Percentiles rank a stretch among this genome's conserved stretches.
These are phyloP conservation scores for Penicillium pulvis DNA, from an alignment of 495 filamentous ascomycete species.

Conservation along the genomic window DNA sequence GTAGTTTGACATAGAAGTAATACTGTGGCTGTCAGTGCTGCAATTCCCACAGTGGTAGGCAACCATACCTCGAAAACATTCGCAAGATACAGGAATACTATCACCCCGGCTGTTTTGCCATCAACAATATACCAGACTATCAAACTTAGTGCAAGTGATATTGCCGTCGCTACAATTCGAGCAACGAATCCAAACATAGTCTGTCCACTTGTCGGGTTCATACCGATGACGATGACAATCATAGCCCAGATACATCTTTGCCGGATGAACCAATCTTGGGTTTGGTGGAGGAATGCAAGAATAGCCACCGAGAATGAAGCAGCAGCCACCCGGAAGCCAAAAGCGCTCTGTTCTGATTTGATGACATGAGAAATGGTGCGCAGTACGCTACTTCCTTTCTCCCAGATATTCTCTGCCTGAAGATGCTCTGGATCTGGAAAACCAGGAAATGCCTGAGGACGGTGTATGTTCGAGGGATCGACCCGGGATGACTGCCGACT, in stretches of 20 bases:
- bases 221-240: slow-evolving; percentile 72
- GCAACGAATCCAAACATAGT: slow-evolving; percentile 69
- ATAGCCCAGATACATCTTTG: slow-evolving; percentile 77
- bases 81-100: slow-evolving; percentile 69
- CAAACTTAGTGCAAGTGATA: slow-evolving; percentile 61
- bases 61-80: slow-evolving; percentile 57
- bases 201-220: slow-evolving; percentile 60
- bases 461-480: slow-evolving; percentile 19
- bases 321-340: slow-evolving; percentile 70
- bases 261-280: slow-evolving; percentile 65
- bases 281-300: slow-evolving; percentile 64
- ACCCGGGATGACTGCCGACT: slow-evolving; percentile 26
- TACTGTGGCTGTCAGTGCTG: slow-evolving; percentile 22
- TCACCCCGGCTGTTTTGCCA: slow-evolving; percentile 59
- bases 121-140: slow-evolving; percentile 78
- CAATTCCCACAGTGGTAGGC: not conserved
- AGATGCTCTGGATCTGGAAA: slow-evolving; percentile 71
- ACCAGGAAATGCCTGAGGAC: slow-evolving; percentile 1
- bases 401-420: slow-evolving; percentile 60
- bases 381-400: slow-evolving; percentile 49
- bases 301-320: slow-evolving; percentile 72
- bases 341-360: slow-evolving; percentile 42
- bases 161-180: slow-evolving; percentile 59
- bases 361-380: slow-evolving; percentile 29
- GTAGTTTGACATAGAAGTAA: slow-evolving; percentile 69